These are phyloP conservation scores for Pichia sp. DNA, from an alignment of 1,139 yeast species.

Conservation along the genomic window DNA sequence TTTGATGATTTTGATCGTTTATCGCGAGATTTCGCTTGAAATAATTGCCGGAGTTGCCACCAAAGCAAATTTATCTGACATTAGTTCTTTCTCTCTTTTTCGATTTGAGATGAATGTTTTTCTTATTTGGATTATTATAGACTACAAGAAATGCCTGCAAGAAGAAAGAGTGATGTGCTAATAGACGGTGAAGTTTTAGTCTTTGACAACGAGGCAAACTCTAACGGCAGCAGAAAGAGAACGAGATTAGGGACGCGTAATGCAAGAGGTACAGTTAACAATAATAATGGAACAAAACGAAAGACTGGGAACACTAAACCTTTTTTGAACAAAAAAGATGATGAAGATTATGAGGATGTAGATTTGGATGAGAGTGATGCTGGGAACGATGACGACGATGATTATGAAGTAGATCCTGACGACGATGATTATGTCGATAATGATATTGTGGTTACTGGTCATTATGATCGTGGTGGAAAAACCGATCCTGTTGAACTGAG, in stretches of 20 bases:
- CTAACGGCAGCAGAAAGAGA: not conserved
- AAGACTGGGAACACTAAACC: no score
- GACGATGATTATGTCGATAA: conserved; percentile 13
- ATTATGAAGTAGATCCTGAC: conserved; percentile 11
- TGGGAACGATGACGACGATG: conserved; percentile 13
- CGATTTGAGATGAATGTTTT: no score
- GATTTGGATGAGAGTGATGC: conserved; percentile 10
- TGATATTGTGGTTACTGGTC: conserved; percentile 17
- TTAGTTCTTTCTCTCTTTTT: no score
- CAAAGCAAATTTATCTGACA: no score
- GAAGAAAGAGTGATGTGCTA: no score
- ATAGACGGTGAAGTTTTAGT: no score
- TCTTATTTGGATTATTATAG: no score
- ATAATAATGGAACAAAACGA: conserved; percentile 32
- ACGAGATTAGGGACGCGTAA: conserved; percentile 4
- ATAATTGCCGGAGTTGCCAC: no score
- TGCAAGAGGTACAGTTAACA: not conserved
- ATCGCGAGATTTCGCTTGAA: no score
- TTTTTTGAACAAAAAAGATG: no score
- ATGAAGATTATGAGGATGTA: conserved; percentile 13
- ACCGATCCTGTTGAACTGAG: conserved; percentile 15
- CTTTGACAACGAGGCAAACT: no score
- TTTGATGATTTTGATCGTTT: not conserved
- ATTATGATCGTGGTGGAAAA: conserved; percentile 12
- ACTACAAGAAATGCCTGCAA: no score